Evolutionary conservation across 2,329 filamentous ascomycete genomes (phyloP).

Genomic region (Colletotrichum sp.): DNA sequence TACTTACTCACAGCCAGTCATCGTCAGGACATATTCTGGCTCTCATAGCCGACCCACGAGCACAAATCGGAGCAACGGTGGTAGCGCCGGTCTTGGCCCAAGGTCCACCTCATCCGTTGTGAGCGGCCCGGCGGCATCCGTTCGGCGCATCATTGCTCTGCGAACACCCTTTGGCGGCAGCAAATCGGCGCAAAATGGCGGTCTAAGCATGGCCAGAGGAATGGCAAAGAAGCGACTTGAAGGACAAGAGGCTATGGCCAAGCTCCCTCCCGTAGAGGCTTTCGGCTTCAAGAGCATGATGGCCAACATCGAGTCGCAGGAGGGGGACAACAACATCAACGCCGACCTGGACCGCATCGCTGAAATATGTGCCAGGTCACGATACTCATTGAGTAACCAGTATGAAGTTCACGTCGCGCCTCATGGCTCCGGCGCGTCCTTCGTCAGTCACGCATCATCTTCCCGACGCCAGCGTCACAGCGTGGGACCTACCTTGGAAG

Average conservation of each 20-base stretch:
- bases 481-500: slow-evolving; percentile 61
- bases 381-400: slow-evolving; percentile 70
- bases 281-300: slow-evolving; percentile 71
- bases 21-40: slow-evolving; percentile 68
- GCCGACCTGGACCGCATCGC: slow-evolving; percentile 69
- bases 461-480: slow-evolving; percentile 32
- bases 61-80: slow-evolving; percentile 27
- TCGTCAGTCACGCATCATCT: slow-evolving; percentile 38
- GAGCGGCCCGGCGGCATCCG: slow-evolving; percentile 22
- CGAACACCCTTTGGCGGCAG: slow-evolving; percentile 33
- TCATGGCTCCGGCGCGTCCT: slow-evolving; percentile 61
- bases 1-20: slow-evolving; percentile 69
- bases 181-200: slow-evolving; percentile 39
- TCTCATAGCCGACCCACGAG: slow-evolving; percentile 38
- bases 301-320: slow-evolving; percentile 55
- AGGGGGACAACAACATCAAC: slow-evolving; percentile 51
- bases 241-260: slow-evolving; percentile 37
- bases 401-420: slow-evolving; percentile 70
- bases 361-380: slow-evolving; percentile 69
- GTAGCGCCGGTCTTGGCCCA: neutral
- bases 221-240: slow-evolving; percentile 41
- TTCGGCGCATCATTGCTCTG: slow-evolving; percentile 23
- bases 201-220: slow-evolving; percentile 49
- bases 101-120: slow-evolving; percentile 4
- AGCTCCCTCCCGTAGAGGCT: slow-evolving; percentile 65